phyloP scores from a whole-genome alignment of 805 yeast genomes.

The Saccharomycodes ludwigii region DNA sequence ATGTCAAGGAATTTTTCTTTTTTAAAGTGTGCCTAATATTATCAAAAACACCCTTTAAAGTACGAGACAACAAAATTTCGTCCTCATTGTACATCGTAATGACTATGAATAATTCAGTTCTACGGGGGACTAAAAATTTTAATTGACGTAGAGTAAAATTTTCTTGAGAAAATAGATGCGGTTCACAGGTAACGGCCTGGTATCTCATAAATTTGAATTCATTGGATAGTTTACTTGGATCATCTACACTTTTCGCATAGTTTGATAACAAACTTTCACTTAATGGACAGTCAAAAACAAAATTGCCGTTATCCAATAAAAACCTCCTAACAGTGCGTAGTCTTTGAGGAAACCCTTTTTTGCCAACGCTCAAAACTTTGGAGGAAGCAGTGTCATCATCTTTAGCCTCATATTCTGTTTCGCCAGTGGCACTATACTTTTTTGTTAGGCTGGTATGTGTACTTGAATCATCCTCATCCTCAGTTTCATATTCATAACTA shows the following conservation, averaged over 20 bases:
- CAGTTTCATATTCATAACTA: constrained; percentile 4
- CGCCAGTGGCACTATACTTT: constrained; percentile 3
- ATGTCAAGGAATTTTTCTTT: constrained; percentile 51
- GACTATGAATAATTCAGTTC: constrained; percentile 76
- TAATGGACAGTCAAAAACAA: constrained; percentile 82
- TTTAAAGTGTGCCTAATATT: constrained; percentile 66
- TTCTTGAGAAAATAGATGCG: constrained; percentile 46
- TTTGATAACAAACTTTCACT: constrained; percentile 51
- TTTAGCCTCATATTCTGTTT: no score
- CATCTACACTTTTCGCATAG: constrained; percentile 31
- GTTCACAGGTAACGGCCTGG: constrained; percentile 90
- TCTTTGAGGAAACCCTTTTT: constrained; percentile 9
- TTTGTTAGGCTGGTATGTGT: constrained; percentile 2
- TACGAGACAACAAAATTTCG: constrained; percentile 69
- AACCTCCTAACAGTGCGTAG: constrained; percentile 21
- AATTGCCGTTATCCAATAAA: constrained; percentile 46
- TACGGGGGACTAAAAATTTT: constrained; percentile 64
- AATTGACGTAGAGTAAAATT: constrained; percentile 76
- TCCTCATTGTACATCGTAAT: constrained; percentile 86
- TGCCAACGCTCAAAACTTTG: constrained; percentile 2
- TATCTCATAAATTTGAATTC: constrained; percentile 83
- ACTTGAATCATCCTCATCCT: constrained; percentile 4
- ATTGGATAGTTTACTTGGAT: constrained; percentile 31
- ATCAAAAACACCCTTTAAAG: constrained; percentile 82
- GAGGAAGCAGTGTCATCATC: constrained; percentile 9